Percentiles rank a stretch among this genome's conserved stretches.
These are phyloP conservation scores for Hymenochaete sp. DNA, from an alignment of 1,284 basidiomycete genomes.

Conservation along the genomic window DNA sequence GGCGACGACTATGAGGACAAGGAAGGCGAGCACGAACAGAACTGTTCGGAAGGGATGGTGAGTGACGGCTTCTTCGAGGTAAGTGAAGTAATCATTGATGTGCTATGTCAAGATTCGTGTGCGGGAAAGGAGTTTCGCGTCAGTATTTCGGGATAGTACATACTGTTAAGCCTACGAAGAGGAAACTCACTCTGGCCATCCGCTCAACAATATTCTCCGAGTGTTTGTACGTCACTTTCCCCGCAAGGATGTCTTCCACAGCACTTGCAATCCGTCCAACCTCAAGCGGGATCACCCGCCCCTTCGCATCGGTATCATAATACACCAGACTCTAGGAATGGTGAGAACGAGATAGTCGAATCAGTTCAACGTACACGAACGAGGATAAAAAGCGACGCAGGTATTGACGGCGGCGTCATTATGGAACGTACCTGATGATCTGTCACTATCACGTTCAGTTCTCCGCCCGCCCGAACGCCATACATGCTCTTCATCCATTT, in stretches of 20 bases:
- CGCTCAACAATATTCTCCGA: conserved; percentile 67
- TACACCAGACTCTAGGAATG: conserved; percentile 55
- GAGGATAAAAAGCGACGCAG: not conserved
- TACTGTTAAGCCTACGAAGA: not conserved
- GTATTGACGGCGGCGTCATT: no score
- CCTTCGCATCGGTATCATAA: conserved; percentile 47
- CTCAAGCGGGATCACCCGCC: conserved; percentile 47
- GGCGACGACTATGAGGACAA: conserved; percentile 9
- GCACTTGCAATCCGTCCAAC: conserved; percentile 55
- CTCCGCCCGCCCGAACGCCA: conserved; percentile 41
- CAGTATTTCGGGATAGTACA: not conserved
- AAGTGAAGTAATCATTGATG: conserved; percentile 10
- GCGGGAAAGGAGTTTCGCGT: not conserved
- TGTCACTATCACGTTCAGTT: conserved; percentile 61
- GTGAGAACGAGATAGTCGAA: not conserved
- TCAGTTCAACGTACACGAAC: not conserved
- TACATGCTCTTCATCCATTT: conserved; percentile 88
- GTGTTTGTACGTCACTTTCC: conserved; percentile 48
- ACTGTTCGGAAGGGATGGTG: conserved; percentile 16
- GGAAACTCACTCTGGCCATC: conserved; percentile 47
- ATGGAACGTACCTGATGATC: conserved; percentile 69
- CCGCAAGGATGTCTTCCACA: conserved; percentile 57
- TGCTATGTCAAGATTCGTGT: not conserved
- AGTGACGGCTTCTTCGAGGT: conserved; percentile 9
- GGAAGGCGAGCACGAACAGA: conserved; percentile 12